Conservation (phyloP, 345 rosid genomes). For the Rhizophora apiculata region DNA sequence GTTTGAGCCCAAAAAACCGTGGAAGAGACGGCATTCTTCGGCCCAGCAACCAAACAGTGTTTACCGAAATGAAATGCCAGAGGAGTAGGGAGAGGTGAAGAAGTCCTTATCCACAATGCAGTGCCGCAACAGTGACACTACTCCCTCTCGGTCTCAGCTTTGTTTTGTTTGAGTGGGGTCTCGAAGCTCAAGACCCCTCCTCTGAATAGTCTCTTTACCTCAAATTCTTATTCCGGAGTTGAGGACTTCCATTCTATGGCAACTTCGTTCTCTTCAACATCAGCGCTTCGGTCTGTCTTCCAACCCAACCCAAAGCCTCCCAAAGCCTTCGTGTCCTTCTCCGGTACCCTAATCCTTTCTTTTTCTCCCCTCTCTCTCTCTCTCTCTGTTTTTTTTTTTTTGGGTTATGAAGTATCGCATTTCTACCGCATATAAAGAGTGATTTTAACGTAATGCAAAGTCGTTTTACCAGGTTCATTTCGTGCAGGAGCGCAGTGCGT, state of each 20-base stretch:
- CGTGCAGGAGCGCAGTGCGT: constrained; percentile 22
- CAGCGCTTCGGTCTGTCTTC: constrained; percentile 33
- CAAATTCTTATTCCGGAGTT: not conserved
- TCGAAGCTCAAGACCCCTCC: not conserved
- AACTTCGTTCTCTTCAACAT: constrained; percentile 40
- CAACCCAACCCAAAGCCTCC: constrained; percentile 38
- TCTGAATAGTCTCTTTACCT: no score
- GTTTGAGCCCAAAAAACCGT: no score
- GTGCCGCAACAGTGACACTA: no score
- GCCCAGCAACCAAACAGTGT: not conserved
- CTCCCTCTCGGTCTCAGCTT: not conserved
- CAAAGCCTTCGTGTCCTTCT: constrained; percentile 33
- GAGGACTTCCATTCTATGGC: constrained; percentile 42
- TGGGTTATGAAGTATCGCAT: not conserved
- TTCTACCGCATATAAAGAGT: not conserved
- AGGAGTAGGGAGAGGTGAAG: not conserved
- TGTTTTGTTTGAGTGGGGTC: no score
- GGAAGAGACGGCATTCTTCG: not conserved
- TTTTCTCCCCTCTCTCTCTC: not conserved
- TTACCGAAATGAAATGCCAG: not conserved
- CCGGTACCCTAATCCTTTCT: constrained; percentile 31
- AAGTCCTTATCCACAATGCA: constrained; percentile 28
- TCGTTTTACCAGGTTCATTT: constrained; percentile 37
- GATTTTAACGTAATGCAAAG: not conserved
- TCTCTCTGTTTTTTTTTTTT: not conserved